Evolutionary conservation across 2,329 filamentous ascomycete genomes (phyloP), one percentile per base, ranked within the genome.

Genomic region (Volutella citrinella): DNA sequence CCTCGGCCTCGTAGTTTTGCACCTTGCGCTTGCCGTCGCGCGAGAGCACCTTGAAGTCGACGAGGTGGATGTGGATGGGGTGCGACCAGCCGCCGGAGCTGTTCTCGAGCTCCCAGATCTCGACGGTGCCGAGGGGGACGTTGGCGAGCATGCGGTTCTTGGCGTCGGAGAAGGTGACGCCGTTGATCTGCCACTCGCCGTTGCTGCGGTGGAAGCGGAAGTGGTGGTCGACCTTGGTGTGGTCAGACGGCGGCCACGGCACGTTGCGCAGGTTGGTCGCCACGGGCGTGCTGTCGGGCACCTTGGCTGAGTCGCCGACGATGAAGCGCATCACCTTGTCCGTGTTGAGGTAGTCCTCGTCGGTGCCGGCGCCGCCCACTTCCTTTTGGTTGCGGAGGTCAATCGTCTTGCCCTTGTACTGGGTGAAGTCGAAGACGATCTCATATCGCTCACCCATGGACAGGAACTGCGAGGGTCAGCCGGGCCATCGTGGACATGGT

Each of bases 401-500:
- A 40, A 78, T 53, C 40, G 70, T 74, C 49, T 74, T 60, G 24
- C 71, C 71, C 2, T 59, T 59, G 41, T 63, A 72, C 4, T 49
- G 38, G 11, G 66, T 53, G 45, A 80, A 80, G 55, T 80, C 76
- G 34, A 80, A 56, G 13, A 80, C 60, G 15, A 79, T 58, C 45
- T 80, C 76, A 44, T 72, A 80, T 5, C 76, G 66, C 49, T 80
- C 76, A 6, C 72, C 76, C 60, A 76, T 75, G 7, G 72, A 59
- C 22, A 78, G 57, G 20, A 63, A 59, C 41, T 44, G 20, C 19
- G 38, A 14, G 10, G 10, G 19, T 12, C n/a, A n/a, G n/a, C n/a
- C n/a, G 5, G 15, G 31, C 6, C 19, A 15, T 40, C 21, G 31
- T 24, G 14, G 13, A 17, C 13, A 15, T 5, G 16, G 16, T n/a